phyloP scores from a whole-genome alignment of 2,329 filamentous ascomycete genomes.

The Bisporella sp. region DNA sequence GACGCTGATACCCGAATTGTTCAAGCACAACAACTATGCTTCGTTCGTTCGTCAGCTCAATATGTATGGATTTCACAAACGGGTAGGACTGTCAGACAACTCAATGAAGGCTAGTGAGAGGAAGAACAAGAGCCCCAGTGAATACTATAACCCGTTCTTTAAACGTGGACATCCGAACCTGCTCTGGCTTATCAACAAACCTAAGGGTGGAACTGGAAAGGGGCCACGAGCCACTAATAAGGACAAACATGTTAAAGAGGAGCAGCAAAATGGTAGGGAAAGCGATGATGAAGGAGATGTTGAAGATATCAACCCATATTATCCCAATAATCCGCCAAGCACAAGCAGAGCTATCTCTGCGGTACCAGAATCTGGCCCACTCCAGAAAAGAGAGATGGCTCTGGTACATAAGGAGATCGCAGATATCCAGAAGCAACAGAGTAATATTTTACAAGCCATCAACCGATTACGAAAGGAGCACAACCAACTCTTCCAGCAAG shows the following conservation, averaged over 20 bases:
- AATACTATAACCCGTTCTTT: slow-evolving; percentile 97
- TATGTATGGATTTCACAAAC: slow-evolving; percentile 60
- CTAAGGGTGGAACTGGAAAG: slow-evolving; percentile 62
- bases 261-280: slow-evolving; percentile 55
- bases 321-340: not conserved
- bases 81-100: slow-evolving; percentile 87
- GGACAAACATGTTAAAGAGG: slow-evolving; percentile 46
- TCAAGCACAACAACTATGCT: slow-evolving; percentile 75
- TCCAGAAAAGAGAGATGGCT: slow-evolving; percentile 67
- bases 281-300: slow-evolving; percentile 52
- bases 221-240: slow-evolving; percentile 50
- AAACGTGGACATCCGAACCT: slow-evolving; percentile 87
- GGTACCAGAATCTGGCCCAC: slow-evolving; percentile 32
- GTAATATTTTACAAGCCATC: slow-evolving; percentile 78
- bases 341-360: slow-evolving; percentile 27
- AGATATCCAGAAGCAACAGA: slow-evolving; percentile 79
- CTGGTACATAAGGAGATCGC: slow-evolving; percentile 73
- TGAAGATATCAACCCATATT: slow-evolving; percentile 27
- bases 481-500: slow-evolving; percentile 80
- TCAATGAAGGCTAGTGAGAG: slow-evolving; percentile 96
- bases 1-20: slow-evolving; percentile 66
- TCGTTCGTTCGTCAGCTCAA: slow-evolving; percentile 69
- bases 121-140: slow-evolving; percentile 95
- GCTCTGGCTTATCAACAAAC: slow-evolving; percentile 94
- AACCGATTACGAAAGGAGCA: slow-evolving; percentile 77